A percentile compares a stretch with the other conserved stretches of the same genome.
Conservation (phyloP, 2,329 filamentous ascomycete species). For the Lachnellula subtilissima region DNA sequence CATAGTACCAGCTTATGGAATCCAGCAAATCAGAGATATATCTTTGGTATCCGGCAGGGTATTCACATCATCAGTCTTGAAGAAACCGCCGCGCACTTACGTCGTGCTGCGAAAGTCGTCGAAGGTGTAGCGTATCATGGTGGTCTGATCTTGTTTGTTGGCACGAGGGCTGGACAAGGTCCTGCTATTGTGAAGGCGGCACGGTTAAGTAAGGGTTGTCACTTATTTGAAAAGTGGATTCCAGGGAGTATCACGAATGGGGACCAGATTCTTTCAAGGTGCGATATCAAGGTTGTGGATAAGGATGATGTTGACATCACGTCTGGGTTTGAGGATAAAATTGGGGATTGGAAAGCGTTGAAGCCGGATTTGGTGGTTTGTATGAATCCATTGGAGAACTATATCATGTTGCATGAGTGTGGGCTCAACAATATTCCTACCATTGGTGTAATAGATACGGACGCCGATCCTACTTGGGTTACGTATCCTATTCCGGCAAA, state of each 20-base stretch:
- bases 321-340: conserved; percentile 59
- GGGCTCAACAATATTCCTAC: conserved; percentile 83
- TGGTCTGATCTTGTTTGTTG: conserved; percentile 85
- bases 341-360: conserved; percentile 59
- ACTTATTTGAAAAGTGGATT: conserved; percentile 90
- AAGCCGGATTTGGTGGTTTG: conserved; percentile 89
- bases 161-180: conserved; percentile 77
- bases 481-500: conserved; percentile 97
- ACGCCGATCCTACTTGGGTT: conserved; percentile 86
- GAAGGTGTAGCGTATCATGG: conserved; percentile 78
- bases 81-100: conserved; percentile 78
- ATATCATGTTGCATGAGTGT: conserved; percentile 85
- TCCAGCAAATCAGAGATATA: conserved; percentile 88
- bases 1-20: conserved; percentile 93
- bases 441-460: conserved; percentile 90
- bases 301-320: conserved; percentile 57
- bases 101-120: conserved; percentile 89
- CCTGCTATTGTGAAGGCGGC: conserved; percentile 77
- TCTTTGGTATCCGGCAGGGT: conserved; percentile 81
- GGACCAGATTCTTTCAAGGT: conserved; percentile 74
- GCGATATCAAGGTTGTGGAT: conserved; percentile 70
- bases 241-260: conserved; percentile 90
- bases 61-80: conserved; percentile 94
- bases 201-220: conserved; percentile 70
- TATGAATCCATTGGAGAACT: conserved; percentile 90